Percentiles rank a stretch among this genome's conserved stretches.
phyloP scores from a whole-genome alignment of 768 basidiomycete genomes.

The Boletus eberwhitei region DNA sequence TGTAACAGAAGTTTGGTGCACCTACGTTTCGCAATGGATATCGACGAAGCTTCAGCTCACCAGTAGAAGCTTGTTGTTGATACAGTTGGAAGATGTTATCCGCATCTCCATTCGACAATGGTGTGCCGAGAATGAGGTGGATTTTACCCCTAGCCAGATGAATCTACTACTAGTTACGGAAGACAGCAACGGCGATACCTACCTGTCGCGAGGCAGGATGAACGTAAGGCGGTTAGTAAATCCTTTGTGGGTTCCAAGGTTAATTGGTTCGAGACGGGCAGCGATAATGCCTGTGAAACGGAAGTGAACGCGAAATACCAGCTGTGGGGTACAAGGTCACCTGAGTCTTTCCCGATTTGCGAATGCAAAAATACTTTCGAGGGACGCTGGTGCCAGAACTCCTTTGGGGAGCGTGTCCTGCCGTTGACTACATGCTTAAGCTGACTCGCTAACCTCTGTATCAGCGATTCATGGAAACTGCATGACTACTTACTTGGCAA shows the following conservation, averaged over 20 bases:
- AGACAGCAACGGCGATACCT: slow-evolving; percentile 6
- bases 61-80: slow-evolving; percentile 58
- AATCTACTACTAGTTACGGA: neutral
- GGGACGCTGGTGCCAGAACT: slow-evolving; percentile 36
- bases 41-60: slow-evolving; percentile 59
- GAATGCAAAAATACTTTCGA: slow-evolving; percentile 26
- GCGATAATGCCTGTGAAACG: slow-evolving; percentile 18
- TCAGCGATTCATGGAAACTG: neutral
- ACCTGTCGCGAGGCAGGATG: slow-evolving; percentile 46
- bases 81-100: slow-evolving; percentile 61
- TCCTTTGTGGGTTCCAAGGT: slow-evolving; percentile 20
- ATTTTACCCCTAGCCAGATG: slow-evolving; percentile 48
- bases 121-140: slow-evolving; percentile 47
- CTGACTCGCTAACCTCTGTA: slow-evolving; percentile 8
- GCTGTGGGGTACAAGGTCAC: slow-evolving; percentile 5
- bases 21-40: slow-evolving; percentile 67
- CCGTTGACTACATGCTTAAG: slow-evolving; percentile 13
- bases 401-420: slow-evolving; percentile 31
- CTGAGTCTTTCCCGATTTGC: slow-evolving; percentile 29
- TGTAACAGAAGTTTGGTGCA: neutral
- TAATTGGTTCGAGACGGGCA: slow-evolving; percentile 14
- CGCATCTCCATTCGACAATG: slow-evolving; percentile 40
- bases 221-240: slow-evolving; percentile 45
- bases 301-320: neutral
- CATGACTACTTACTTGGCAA: slow-evolving; percentile 46